These are phyloP conservation scores for Aureobasidium namibiae DNA, from an alignment of 2,329 filamentous ascomycete species.

Conservation along the genomic window DNA sequence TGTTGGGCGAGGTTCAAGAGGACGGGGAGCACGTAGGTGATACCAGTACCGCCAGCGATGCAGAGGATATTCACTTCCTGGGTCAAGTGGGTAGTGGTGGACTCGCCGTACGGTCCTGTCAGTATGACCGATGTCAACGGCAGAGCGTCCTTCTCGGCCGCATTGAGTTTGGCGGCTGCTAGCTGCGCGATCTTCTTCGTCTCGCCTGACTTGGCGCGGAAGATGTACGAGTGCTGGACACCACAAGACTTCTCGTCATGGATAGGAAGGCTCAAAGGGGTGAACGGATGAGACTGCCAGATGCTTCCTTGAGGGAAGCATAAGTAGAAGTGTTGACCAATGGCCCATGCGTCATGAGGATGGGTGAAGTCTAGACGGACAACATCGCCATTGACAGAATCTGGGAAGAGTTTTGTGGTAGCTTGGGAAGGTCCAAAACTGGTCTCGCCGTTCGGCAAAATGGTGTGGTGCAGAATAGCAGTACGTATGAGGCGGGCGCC, in stretches of 20 bases:
- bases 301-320: constrained; percentile 58
- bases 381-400: constrained; percentile 57
- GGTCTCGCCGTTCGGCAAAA: constrained; percentile 46
- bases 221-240: constrained; percentile 27
- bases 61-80: constrained; percentile 9
- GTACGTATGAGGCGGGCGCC: constrained; percentile 50
- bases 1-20: constrained; percentile 38
- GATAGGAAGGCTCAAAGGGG: constrained; percentile 46
- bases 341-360: constrained; percentile 49
- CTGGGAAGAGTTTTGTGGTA: constrained; percentile 40
- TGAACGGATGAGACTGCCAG: constrained; percentile 69
- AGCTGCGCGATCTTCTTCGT: constrained; percentile 48
- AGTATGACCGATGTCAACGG: constrained; percentile 54
- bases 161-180: constrained; percentile 24
- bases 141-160: no score
- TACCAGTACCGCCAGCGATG: constrained; percentile 43
- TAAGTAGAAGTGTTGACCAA: constrained; percentile 65
- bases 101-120: constrained; percentile 52
- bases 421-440: constrained; percentile 52
- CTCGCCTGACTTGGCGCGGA: constrained; percentile 41
- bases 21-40: constrained; percentile 63
- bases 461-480: constrained; percentile 48
- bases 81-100: neutral
- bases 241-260: constrained; percentile 20
- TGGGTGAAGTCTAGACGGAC: constrained; percentile 60